Conservation (phyloP, 192 early-diverging fungal species). For the Gonapodya prolifera region DNA sequence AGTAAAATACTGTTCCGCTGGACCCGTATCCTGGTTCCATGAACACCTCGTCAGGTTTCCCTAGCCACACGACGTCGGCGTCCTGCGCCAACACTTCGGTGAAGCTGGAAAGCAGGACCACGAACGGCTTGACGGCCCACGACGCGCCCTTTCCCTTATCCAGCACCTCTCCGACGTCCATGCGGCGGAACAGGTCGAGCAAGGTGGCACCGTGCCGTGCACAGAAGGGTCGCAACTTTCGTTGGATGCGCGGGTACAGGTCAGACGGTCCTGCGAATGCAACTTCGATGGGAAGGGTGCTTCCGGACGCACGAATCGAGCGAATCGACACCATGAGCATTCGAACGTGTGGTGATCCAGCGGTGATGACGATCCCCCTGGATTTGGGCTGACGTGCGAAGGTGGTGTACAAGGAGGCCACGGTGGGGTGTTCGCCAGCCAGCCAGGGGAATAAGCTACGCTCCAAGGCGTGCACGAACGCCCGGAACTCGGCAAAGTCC, state of each 20-base stretch:
- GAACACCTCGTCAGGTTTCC: slow-evolving; percentile 39
- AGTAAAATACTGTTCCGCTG: slow-evolving; percentile 45
- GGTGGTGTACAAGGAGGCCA: neutral
- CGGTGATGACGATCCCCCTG: slow-evolving; percentile 34
- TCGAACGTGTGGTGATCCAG: slow-evolving; percentile 29
- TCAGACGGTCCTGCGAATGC: slow-evolving; percentile 33
- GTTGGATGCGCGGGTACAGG: slow-evolving; percentile 14
- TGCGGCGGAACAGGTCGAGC: slow-evolving; percentile 15
- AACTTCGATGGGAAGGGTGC: slow-evolving; percentile 41
- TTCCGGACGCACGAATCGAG: slow-evolving; percentile 22
- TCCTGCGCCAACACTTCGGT: slow-evolving; percentile 51
- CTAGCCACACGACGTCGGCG: slow-evolving; percentile 53
- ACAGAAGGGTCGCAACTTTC: slow-evolving; percentile 11
- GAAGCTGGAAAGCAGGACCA: slow-evolving; percentile 46
- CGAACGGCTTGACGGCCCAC: slow-evolving; percentile 61
- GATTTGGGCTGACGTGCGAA: neutral
- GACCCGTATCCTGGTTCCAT: slow-evolving; percentile 24
- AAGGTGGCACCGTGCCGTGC: slow-evolving; percentile 19
- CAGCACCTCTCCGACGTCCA: slow-evolving; percentile 22
- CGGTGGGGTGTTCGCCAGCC: neutral
- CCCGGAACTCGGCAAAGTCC: neutral
- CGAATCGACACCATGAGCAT: slow-evolving; percentile 21
- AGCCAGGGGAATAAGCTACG: neutral
- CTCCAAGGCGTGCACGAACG: neutral
- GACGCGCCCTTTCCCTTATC: slow-evolving; percentile 17